Evolutionary conservation across 176 grass and related monocot species (phyloP).

Genomic region (Eleusine coracana): DNA sequence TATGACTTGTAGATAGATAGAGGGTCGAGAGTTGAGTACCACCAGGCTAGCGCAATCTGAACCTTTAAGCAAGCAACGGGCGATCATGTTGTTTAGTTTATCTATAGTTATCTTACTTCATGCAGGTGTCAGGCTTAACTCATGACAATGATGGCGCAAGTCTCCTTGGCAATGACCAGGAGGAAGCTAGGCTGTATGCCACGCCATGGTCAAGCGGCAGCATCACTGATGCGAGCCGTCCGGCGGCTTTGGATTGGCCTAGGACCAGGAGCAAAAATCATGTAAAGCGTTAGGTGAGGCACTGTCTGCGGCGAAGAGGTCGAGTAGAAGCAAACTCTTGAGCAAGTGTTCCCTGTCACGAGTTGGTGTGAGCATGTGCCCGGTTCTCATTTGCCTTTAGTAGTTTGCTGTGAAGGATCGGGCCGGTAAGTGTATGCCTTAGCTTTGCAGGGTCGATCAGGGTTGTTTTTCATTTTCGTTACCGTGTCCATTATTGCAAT

Average conservation of each 20-base stretch:
- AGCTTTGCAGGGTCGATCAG: background rate
- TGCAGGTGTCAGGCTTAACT: constrained; percentile 19
- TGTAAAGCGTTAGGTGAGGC: constrained; percentile 3
- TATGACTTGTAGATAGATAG: background rate
- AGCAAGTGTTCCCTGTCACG: constrained; percentile 24
- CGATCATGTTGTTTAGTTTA: background rate
- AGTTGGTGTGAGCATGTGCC: constrained; percentile 23
- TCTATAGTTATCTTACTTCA: background rate
- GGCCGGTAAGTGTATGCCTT: background rate
- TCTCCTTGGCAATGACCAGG: background rate
- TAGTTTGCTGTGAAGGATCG: background rate
- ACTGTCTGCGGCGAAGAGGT: constrained; percentile 7
- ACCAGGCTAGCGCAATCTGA: constrained; percentile 33
- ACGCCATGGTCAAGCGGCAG: background rate
- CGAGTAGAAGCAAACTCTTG: constrained; percentile 61
- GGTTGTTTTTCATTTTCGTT: background rate
- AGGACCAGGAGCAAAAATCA: background rate
- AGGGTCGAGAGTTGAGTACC: constrained; percentile 37
- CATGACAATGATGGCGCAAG: background rate
- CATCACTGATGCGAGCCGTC: constrained; percentile 51
- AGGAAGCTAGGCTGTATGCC: constrained; percentile 21
- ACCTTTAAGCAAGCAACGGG: constrained; percentile 40
- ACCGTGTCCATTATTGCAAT: background rate
- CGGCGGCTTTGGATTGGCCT: background rate
- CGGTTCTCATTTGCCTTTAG: background rate